These are phyloP conservation scores for Sphagnum contortum DNA, from an alignment of 225 moss, liverwort and hornwort species.

Conservation along the genomic window DNA sequence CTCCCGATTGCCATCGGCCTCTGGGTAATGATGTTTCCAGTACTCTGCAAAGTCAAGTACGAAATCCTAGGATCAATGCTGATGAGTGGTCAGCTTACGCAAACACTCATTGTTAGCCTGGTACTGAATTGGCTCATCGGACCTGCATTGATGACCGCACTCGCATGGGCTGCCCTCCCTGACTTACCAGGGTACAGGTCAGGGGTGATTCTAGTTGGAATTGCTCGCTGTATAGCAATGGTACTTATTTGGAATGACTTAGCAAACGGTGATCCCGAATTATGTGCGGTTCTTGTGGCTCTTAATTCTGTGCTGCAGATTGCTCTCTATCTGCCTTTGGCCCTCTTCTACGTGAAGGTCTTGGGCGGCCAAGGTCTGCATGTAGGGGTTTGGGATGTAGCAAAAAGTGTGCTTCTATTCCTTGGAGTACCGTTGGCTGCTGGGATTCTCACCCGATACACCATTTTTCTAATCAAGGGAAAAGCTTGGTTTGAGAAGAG, in stretches of 20 bases:
- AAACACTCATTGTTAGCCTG: constrained; percentile 45
- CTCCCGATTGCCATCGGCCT: constrained; percentile 78
- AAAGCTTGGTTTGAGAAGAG: constrained; percentile 60
- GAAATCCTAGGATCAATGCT: constrained; percentile 56
- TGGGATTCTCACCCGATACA: constrained; percentile 41
- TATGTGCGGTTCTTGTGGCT: constrained; percentile 63
- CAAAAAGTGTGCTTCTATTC: constrained; percentile 66
- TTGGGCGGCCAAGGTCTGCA: constrained; percentile 38
- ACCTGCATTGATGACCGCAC: constrained; percentile 78
- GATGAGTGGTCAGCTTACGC: constrained; percentile 37
- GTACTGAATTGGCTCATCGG: constrained; percentile 68
- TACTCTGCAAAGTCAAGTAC: constrained; percentile 74
- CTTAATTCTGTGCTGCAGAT: constrained; percentile 68
- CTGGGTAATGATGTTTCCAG: constrained; percentile 93
- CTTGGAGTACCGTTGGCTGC: constrained; percentile 58
- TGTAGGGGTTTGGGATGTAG: constrained; percentile 53
- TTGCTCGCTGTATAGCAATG: constrained; percentile 81
- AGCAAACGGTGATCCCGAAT: constrained; percentile 50
- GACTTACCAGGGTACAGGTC: constrained; percentile 68
- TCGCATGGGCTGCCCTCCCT: constrained; percentile 85
- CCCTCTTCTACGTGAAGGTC: constrained; percentile 70
- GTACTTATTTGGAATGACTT: constrained; percentile 87
- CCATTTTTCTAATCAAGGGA: constrained; percentile 25
- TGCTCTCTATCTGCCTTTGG: constrained; percentile 52
- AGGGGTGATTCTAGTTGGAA: constrained; percentile 68